Percentiles rank a stretch among this genome's conserved stretches.
These are phyloP conservation scores for Casaregolazyma suthepensis DNA, from an alignment of 1,139 yeast species.

Conservation along the genomic window DNA sequence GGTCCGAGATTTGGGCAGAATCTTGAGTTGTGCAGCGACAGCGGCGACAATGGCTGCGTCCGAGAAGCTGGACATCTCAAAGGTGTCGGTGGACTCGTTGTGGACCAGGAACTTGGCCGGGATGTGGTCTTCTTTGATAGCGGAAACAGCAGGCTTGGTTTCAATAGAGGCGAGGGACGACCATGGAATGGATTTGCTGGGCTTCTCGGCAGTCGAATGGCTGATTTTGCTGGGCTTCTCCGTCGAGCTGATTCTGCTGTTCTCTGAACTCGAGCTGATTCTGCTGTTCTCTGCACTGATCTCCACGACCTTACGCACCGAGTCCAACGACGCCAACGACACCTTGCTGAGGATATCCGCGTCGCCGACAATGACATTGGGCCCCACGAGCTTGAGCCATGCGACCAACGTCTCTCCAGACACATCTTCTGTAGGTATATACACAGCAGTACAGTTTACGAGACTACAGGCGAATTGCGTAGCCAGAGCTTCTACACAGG, in stretches of 20 bases:
- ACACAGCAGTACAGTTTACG: conserved; percentile 17
- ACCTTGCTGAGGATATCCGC: conserved; percentile 9
- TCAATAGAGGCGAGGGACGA: not conserved
- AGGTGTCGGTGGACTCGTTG: conserved; percentile 8
- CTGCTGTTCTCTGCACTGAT: too few relatives aligned
- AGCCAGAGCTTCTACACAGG: conserved; percentile 20
- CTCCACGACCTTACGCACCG: not conserved
- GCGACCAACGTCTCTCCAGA: conserved; percentile 11
- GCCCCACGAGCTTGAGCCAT: conserved; percentile 4
- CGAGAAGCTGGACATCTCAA: conserved; percentile 16
- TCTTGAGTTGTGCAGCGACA: conserved; percentile 32
- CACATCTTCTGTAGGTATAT: conserved; percentile 16
- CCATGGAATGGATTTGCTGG: not conserved
- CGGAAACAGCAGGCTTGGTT: not conserved
- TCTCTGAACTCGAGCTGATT: too few relatives aligned
- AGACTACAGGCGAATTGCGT: conserved; percentile 12
- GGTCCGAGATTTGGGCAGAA: conserved; percentile 28
- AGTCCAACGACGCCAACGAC: conserved; percentile 10
- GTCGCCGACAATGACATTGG: conserved; percentile 6
- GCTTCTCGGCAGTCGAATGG: not conserved
- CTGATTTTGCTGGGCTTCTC: too few relatives aligned
- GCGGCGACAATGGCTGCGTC: conserved; percentile 30
- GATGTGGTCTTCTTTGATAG: conserved; percentile 1
- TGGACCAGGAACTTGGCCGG: conserved; percentile 10
- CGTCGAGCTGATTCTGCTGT: too few relatives aligned